Base-by-base conservation (phyloP, 2,329 filamentous ascomycete genomes). In the Cladosporium velox region DNA sequence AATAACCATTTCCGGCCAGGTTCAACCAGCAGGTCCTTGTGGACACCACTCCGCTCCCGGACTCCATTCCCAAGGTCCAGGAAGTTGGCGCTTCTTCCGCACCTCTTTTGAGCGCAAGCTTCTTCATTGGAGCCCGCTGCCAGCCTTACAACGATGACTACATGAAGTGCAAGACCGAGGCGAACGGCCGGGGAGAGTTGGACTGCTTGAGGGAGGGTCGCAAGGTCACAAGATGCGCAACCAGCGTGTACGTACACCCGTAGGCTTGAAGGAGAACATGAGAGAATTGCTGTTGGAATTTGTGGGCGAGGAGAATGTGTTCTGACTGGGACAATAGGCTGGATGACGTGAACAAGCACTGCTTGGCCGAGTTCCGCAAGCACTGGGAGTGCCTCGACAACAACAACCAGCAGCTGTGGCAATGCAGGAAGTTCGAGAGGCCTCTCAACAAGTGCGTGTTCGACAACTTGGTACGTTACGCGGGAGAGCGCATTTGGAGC, bases 111-210 rank as follows among this genome's bases (percentile, higher is more conserved):
- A 96, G 92, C 71, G 95, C 95, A 35, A 89, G 92, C 62, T 99
- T 91, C 86, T 99, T 98, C 81, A 99, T 99, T 78, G 95, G 95
- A 70, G 93, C 93, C 72, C 90, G 94, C 77, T 99, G 95, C 89
- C 90, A 87, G 79, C 85, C 91, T 66, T 99, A 93, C 86, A 98
- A 98, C 82, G 95, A 99, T 85, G 95, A 99, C 83, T 99, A 91
- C 83, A 99, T 99, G 94, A 91, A 96, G 84, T 99, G 95, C 90
- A 99, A 99, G 90, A 91, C 88, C 73, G 93, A 97, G 82, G 89
- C 92, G 75, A 90, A 91, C 69, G 95, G 95, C 75, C 88, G 87
- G 80, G 95, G 93, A 79, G 95, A 99, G 85, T 81, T 96, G 70
- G 92, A 97, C 73, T 99, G 95, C 82, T 83, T 99, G 86, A 94